These are phyloP conservation scores for Trichosporon sp. DNA, from an alignment of 1,284 basidiomycete genomes.

Conservation along the genomic window DNA sequence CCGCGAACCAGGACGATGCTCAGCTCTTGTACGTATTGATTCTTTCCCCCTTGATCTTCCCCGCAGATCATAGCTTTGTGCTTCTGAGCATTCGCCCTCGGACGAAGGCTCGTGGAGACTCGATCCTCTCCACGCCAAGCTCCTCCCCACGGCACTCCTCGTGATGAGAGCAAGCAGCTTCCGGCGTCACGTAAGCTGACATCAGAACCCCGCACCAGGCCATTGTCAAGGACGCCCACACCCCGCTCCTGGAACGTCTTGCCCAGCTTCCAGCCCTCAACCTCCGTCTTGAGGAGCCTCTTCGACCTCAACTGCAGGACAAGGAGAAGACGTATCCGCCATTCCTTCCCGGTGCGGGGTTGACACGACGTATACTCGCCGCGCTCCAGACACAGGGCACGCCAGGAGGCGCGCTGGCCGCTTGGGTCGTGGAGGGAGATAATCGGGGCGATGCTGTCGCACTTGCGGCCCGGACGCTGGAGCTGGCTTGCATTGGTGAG, in stretches of 20 bases:
- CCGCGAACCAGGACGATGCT: slow-evolving; percentile 63
- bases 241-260: slow-evolving; percentile 50
- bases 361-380: slow-evolving; percentile 61
- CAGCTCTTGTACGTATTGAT: slow-evolving; percentile 72
- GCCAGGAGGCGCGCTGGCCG: slow-evolving; percentile 44
- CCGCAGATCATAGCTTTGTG: too few relatives aligned
- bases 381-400: slow-evolving; percentile 38
- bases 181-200: too few relatives aligned
- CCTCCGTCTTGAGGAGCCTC: slow-evolving; percentile 13
- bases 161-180: too few relatives aligned
- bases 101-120: too few relatives aligned
- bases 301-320: background rate
- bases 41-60: too few relatives aligned
- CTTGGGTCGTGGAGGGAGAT: slow-evolving; percentile 67
- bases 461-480: slow-evolving; percentile 56
- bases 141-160: too few relatives aligned
- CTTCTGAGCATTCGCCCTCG: too few relatives aligned
- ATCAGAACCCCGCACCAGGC: slow-evolving; percentile 37
- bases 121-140: too few relatives aligned
- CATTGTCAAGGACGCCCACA: slow-evolving; percentile 45
- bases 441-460: slow-evolving; percentile 65
- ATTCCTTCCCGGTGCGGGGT: slow-evolving; percentile 63
- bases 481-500: slow-evolving; percentile 48
- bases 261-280: slow-evolving; percentile 51
- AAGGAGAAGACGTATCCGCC: slow-evolving; percentile 44